Conservation (phyloP, 768 basidiomycete species). For the Lactarius quietus region DNA sequence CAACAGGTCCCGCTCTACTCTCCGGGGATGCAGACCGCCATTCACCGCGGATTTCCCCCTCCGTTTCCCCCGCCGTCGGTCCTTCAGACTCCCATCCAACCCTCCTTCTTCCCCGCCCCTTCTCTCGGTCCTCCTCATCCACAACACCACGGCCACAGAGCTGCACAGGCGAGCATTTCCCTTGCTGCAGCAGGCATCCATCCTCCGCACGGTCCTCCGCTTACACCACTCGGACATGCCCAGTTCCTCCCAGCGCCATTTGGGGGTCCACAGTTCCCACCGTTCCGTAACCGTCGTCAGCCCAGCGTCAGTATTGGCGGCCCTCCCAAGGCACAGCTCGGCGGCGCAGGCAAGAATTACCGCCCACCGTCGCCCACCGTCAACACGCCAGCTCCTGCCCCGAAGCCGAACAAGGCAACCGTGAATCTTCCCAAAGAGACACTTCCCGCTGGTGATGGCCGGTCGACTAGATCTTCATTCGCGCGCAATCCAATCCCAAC, state of each 20-base stretch:
- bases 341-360: slow-evolving; percentile 73
- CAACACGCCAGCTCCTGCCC: not conserved
- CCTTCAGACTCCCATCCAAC: slow-evolving; percentile 72
- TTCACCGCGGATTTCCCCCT: slow-evolving; percentile 58
- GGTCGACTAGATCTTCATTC: slow-evolving; percentile 50
- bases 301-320: slow-evolving; percentile 71
- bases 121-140: slow-evolving; percentile 52
- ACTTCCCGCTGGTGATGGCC: slow-evolving; percentile 34
- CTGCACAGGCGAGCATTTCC: slow-evolving; percentile 52
- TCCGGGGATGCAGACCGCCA: slow-evolving; percentile 57
- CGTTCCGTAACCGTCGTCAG: slow-evolving; percentile 55
- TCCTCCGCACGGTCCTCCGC: slow-evolving; percentile 51
- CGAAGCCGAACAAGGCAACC: slow-evolving; percentile 60
- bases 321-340: slow-evolving; percentile 82
- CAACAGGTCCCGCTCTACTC: slow-evolving; percentile 60
- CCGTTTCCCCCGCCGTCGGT: slow-evolving; percentile 43
- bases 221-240: slow-evolving; percentile 57
- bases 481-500: slow-evolving; percentile 54
- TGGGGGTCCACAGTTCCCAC: slow-evolving; percentile 38
- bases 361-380: slow-evolving; percentile 56
- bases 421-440: slow-evolving; percentile 78
- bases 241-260: slow-evolving; percentile 53
- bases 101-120: slow-evolving; percentile 53
- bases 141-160: slow-evolving; percentile 45
- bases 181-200: slow-evolving; percentile 60